Percentiles rank a stretch among this genome's conserved stretches.
These are phyloP conservation scores for Amanita thiersii DNA, from an alignment of 768 basidiomycete species.

Conservation along the genomic window DNA sequence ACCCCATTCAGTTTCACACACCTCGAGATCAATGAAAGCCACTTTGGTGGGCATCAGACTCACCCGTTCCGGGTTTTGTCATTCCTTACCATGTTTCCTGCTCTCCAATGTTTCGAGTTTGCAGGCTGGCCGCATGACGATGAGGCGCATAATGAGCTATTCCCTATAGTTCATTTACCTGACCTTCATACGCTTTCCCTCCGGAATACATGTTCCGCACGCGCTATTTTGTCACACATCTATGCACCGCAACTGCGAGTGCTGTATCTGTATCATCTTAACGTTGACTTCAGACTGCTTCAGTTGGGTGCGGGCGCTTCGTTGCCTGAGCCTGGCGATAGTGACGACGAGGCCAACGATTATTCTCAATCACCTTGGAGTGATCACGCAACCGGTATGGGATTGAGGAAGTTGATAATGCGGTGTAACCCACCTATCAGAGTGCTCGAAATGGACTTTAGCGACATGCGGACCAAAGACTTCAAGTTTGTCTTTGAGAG, in stretches of 20 bases:
- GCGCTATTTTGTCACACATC: slow-evolving; percentile 58
- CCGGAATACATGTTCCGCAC: slow-evolving; percentile 51
- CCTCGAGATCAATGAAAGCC: slow-evolving; percentile 48
- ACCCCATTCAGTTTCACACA: slow-evolving; percentile 47
- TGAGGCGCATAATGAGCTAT: slow-evolving; percentile 18
- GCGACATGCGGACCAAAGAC: slow-evolving; percentile 80
- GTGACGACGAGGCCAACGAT: slow-evolving; percentile 66
- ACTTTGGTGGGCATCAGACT: slow-evolving; percentile 25
- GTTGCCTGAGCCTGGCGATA: slow-evolving; percentile 56
- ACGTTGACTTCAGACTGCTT: slow-evolving; percentile 47
- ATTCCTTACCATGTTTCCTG: slow-evolving; percentile 55
- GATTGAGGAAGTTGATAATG: slow-evolving; percentile 54
- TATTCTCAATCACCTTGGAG: slow-evolving; percentile 73
- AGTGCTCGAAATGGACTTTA: slow-evolving; percentile 70
- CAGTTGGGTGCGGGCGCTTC: slow-evolving; percentile 61
- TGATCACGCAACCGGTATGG: slow-evolving; percentile 76
- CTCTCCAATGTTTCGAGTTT: slow-evolving; percentile 50
- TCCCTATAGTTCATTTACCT: slow-evolving; percentile 45
- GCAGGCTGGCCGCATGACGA: slow-evolving; percentile 46
- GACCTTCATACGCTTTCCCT: slow-evolving; percentile 50
- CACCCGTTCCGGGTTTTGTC: slow-evolving; percentile 44
- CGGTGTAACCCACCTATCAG: slow-evolving; percentile 57
- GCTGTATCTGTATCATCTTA: slow-evolving; percentile 59
- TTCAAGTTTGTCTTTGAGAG: slow-evolving; percentile 61
- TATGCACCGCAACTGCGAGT: slow-evolving; percentile 49